Percentiles rank a stretch among this genome's conserved stretches.
phyloP scores from a whole-genome alignment of 306 rosid genomes.

The Cicer cuneatum region DNA sequence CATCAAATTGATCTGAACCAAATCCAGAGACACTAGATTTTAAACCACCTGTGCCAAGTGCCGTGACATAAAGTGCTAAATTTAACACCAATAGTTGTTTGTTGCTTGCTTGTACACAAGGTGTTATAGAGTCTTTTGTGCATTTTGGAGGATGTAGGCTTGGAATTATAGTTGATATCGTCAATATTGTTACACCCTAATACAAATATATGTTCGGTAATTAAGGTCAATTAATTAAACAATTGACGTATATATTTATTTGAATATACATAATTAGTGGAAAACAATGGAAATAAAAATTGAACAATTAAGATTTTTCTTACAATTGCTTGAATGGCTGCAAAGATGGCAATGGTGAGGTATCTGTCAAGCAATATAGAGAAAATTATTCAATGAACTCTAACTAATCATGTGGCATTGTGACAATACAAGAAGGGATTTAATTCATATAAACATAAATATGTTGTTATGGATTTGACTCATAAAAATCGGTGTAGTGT shows the following conservation, averaged over 20 bases:
- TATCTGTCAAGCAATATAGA: conserved; percentile 54
- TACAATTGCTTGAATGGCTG: conserved; percentile 86
- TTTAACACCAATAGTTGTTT: conserved; percentile 61
- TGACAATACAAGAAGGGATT: too few species aligned
- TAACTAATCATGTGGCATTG: not conserved
- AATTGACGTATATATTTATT: not conserved
- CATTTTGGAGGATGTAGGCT: conserved; percentile 87
- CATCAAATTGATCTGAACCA: conserved; percentile 90
- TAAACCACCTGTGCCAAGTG: conserved; percentile 89
- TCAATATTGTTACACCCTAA: conserved; percentile 83
- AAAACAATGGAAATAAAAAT: not conserved
- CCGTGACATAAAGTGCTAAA: conserved; percentile 73
- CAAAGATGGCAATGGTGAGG: conserved; percentile 84
- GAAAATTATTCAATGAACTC: too few species aligned
- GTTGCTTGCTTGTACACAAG: conserved; percentile 58
- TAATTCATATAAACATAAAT: too few species aligned
- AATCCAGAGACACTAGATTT: conserved; percentile 89
- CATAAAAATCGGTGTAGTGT: too few species aligned
- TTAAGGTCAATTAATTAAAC: not conserved
- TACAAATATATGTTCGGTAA: not conserved
- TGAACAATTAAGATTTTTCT: conserved; percentile 16
- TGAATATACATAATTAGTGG: not conserved
- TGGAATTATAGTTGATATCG: conserved; percentile 78
- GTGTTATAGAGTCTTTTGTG: not conserved
- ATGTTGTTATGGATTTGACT: too few species aligned